Evolutionary conservation across 2,329 filamentous ascomycete species (phyloP), one percentile per base, ranked within the genome.

Genomic region (Epichloe aotearoae): DNA sequence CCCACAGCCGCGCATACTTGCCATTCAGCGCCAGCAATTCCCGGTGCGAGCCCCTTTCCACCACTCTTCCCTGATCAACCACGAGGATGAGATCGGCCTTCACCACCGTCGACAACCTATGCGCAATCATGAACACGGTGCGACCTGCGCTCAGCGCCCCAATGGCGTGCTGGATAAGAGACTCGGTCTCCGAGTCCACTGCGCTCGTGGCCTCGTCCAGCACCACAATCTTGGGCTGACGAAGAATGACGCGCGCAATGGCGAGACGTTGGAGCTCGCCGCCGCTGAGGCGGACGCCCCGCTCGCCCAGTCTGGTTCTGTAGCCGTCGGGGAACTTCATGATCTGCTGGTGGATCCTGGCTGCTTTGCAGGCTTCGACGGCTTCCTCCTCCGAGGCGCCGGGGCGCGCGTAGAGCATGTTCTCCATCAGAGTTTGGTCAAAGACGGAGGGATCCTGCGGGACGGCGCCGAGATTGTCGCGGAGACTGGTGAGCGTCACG

Each of bases 401-500:
- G 2, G 79, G 73, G 11, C 74, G 73, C 2, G 79, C 79, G 61
- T 85, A 86, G 2, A 73, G 73, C 23, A 86, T 67, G 58, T 86
- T 86, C 17, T 83, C 75, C 59, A 80, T 72, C 41, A 86, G 74
- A 1, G 77, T 77, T 34, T 75, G 72, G 59, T 84, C 82, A 67
- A 86, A 85, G 8, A 86, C 67, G 0, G 74, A 68, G 0, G 81
- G 76, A 53, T 82, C 77, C 62, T 86, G 79, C 3, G 82, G 82
- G 0, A 85, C 82, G 12, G 83, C 71, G 19, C 80, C 81, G 26
- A 86, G 72, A 3, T 71, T 68, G 19, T 77, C 71, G 10, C 81
- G 73, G 2, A 86, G 66, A 44, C 74, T 80, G 50, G 72, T 68
- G 14, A 83, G 67, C 0, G 74, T 79, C 2, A 85, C 72, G 26